phyloP scores from a whole-genome alignment of 306 rosid species.

The Adenanthera pavonina region DNA sequence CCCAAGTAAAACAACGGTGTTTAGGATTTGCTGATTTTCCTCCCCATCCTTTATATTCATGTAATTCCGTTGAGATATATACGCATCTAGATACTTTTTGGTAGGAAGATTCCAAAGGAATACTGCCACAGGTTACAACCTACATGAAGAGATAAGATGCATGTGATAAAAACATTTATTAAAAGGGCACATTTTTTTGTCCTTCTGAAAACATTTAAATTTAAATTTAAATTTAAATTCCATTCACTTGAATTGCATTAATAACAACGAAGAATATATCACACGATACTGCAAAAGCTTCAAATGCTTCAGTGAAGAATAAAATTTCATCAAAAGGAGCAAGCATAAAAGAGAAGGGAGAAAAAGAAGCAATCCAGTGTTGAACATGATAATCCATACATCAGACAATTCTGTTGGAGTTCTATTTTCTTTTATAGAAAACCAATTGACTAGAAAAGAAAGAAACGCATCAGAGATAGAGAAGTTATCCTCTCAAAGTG shows the following conservation, averaged over 20 bases:
- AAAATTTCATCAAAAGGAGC: conserved; percentile 3
- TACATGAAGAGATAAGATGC: conserved; percentile 46
- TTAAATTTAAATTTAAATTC: conserved; percentile 20
- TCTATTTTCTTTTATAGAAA: neutral
- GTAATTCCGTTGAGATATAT: conserved; percentile 82
- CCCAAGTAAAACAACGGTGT: conserved; percentile 83
- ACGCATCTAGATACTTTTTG: conserved; percentile 87
- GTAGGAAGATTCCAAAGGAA: conserved; percentile 95
- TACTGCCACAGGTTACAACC: conserved; percentile 99
- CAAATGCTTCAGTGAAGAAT: conserved; percentile 6
- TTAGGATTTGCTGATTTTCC: conserved; percentile 82
- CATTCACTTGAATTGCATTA: neutral
- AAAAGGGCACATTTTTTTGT: conserved; percentile 10
- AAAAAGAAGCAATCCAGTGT: neutral
- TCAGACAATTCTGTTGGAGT: conserved; percentile 4
- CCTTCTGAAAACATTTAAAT: conserved; percentile 15
- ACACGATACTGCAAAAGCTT: conserved; percentile 25
- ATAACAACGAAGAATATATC: neutral
- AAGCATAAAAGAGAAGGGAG: neutral
- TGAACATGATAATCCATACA: conserved; percentile 23
- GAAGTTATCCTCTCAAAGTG: neutral
- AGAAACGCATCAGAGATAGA: neutral
- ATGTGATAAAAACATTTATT: conserved; percentile 7
- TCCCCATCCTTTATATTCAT: conserved; percentile 80
- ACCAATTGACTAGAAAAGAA: neutral